Percentiles rank a stretch among this genome's conserved stretches.
phyloP scores from a whole-genome alignment of 805 yeast species.

The Yarrowia divulgata region DNA sequence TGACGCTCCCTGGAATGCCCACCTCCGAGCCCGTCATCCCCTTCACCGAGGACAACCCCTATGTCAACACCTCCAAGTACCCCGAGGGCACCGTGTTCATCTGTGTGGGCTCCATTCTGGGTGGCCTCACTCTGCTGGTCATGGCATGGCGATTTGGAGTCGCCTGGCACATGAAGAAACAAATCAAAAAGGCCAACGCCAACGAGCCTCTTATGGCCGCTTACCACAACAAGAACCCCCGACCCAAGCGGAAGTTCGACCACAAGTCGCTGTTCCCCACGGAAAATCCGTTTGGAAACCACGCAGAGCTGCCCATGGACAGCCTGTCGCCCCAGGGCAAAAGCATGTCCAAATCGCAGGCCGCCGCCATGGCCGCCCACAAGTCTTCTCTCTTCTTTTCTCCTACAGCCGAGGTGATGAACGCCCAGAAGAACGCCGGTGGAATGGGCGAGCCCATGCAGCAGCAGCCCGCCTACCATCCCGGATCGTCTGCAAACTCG shows the following conservation, averaged over 20 bases:
- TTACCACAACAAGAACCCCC: slow-evolving; percentile 14
- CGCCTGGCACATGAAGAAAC: slow-evolving; percentile 57
- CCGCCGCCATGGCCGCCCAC: slow-evolving; percentile 41
- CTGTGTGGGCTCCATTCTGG: slow-evolving; percentile 75
- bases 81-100: slow-evolving; percentile 86
- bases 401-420: slow-evolving; percentile 79
- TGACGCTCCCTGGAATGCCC: slow-evolving; percentile 18
- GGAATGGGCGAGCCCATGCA: slow-evolving; percentile 2
- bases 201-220: slow-evolving; percentile 40
- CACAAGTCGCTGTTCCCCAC: slow-evolving; percentile 18
- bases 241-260: slow-evolving; percentile 30
- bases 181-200: slow-evolving; percentile 57
- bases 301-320: slow-evolving; percentile 32
- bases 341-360: slow-evolving; percentile 34
- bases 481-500: slow-evolving; percentile 34
- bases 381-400: slow-evolving; percentile 63
- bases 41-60: slow-evolving; percentile 61
- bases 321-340: slow-evolving; percentile 37
- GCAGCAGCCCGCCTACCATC: slow-evolving; percentile 20
- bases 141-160: slow-evolving; percentile 60
- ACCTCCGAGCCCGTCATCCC: slow-evolving; percentile 23
- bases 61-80: slow-evolving; percentile 57
- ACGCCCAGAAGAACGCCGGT: slow-evolving; percentile 49
- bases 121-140: slow-evolving; percentile 62
- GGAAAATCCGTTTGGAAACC: slow-evolving; percentile 40